Evolutionary conservation across 371 early-diverging fungal genomes (phyloP).

Genomic region (Mucor velutinosus): DNA sequence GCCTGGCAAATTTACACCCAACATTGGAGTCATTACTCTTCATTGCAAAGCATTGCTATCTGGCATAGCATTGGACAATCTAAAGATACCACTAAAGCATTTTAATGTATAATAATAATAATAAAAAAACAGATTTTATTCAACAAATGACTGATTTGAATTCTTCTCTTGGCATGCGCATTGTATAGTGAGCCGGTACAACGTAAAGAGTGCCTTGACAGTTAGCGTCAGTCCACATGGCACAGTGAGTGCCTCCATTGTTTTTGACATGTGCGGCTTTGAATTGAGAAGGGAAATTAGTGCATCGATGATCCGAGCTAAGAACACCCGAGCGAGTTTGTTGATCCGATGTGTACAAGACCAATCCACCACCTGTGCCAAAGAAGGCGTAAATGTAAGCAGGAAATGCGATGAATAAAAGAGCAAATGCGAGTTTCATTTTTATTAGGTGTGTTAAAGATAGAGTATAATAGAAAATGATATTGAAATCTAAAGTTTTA

Average conservation of each 20-base stretch:
- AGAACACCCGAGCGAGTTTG: slow-evolving; percentile 32
- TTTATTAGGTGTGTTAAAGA: not conserved
- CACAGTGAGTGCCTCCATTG: slow-evolving; percentile 38
- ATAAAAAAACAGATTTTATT: not conserved
- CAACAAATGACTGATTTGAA: slow-evolving; percentile 31
- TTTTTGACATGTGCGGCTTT: slow-evolving; percentile 34
- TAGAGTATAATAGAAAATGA: not conserved
- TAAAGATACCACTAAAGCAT: slow-evolving; percentile 5
- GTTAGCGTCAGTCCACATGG: slow-evolving; percentile 36
- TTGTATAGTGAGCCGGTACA: slow-evolving; percentile 45
- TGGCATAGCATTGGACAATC: slow-evolving; percentile 12
- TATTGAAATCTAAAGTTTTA: not conserved
- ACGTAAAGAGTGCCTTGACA: slow-evolving; percentile 40
- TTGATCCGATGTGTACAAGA: slow-evolving; percentile 27
- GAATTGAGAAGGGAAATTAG: slow-evolving; percentile 31
- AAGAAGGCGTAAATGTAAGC: slow-evolving; percentile 11
- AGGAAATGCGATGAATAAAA: slow-evolving; percentile 10
- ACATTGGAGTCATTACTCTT: slow-evolving; percentile 13
- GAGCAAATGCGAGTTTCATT: not conserved
- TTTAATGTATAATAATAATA: not conserved
- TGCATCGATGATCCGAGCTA: slow-evolving; percentile 37
- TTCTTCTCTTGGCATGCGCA: slow-evolving; percentile 26
- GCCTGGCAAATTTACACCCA: slow-evolving; percentile 17
- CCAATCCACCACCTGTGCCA: slow-evolving; percentile 23
- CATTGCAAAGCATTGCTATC: slow-evolving; percentile 14